Evolutionary conservation across 2,329 filamentous ascomycete genomes (phyloP).

Genomic region (Domatiomyces globalis): DNA sequence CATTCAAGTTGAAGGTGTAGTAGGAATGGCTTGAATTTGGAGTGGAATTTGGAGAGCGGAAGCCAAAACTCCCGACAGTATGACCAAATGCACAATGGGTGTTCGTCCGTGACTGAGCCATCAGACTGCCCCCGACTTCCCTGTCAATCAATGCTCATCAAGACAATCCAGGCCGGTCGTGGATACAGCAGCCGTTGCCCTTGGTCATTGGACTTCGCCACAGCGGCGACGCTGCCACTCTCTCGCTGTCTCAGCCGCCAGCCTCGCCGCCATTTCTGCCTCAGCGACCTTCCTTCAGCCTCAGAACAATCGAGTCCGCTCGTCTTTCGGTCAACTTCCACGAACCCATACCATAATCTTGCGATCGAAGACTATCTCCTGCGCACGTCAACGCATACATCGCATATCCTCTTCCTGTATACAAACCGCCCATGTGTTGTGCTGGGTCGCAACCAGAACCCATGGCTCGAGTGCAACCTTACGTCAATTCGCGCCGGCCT

Average conservation of each 20-base stretch:
- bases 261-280: slow-evolving; percentile 3
- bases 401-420: slow-evolving; percentile 74
- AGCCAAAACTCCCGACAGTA: no score
- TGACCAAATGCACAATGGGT: no score
- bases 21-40: no score
- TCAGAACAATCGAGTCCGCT: slow-evolving; percentile 30
- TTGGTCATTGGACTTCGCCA: not conserved
- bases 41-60: no score
- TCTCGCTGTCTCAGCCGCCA: not conserved
- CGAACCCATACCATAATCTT: slow-evolving; percentile 76
- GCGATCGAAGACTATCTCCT: slow-evolving; percentile 87
- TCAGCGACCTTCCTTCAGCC: slow-evolving; percentile 6
- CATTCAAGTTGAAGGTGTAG: no score
- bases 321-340: slow-evolving; percentile 55
- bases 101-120: no score
- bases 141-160: not conserved
- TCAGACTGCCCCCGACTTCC: not conserved
- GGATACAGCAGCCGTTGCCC: not conserved
- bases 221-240: no score
- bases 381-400: slow-evolving; percentile 54
- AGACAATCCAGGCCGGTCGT: not conserved
- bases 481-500: slow-evolving; percentile 38
- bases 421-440: slow-evolving; percentile 76
- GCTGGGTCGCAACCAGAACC: slow-evolving; percentile 93
- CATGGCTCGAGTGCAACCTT: slow-evolving; percentile 83